phyloP scores from a whole-genome alignment of 1,139 yeast genomes.

The Entelexis sorbosivorans region DNA sequence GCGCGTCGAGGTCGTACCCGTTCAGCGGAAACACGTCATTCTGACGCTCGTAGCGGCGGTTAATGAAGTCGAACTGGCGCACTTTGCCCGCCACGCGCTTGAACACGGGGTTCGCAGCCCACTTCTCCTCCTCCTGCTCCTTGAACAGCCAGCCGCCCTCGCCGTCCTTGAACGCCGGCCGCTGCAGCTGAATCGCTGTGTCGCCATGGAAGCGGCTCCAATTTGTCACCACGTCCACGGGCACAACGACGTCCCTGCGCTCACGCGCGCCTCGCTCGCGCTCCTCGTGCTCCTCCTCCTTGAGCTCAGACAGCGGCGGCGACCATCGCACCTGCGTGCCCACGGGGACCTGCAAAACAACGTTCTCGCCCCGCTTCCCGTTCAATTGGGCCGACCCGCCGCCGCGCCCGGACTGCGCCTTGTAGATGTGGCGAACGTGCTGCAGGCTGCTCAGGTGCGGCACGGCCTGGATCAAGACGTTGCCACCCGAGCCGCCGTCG shows the following conservation, averaged over 20 bases:
- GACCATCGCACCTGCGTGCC: constrained; percentile 85
- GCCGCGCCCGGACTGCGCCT: constrained; percentile 57
- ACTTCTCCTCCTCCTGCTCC: constrained; percentile 59
- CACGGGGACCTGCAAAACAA: constrained; percentile 74
- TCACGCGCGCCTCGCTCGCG: too few relatives aligned
- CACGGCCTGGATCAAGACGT: constrained; percentile 70
- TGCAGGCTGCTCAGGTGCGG: constrained; percentile 58
- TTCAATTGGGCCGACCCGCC: constrained; percentile 73
- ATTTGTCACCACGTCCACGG: constrained; percentile 20
- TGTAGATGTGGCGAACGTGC: constrained; percentile 52
- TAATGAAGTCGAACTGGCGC: constrained; percentile 48
- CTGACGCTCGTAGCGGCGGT: constrained; percentile 48
- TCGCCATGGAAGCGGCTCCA: constrained; percentile 21
- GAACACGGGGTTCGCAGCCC: constrained; percentile 55
- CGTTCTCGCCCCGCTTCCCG: constrained; percentile 71
- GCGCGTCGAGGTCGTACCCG: constrained; percentile 63
- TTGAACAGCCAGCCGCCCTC: constrained; percentile 75
- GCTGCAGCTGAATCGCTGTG: constrained; percentile 37
- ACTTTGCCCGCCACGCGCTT: constrained; percentile 51
- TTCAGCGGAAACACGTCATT: constrained; percentile 63
- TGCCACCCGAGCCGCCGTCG: constrained; percentile 92
- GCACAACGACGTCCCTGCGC: background rate
- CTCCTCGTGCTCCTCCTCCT: background rate
- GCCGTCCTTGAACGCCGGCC: constrained; percentile 54
- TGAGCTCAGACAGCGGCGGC: constrained; percentile 48